Evolutionary conservation across 2,329 filamentous ascomycete species (phyloP).

Genomic region (Thelonectria rubi): DNA sequence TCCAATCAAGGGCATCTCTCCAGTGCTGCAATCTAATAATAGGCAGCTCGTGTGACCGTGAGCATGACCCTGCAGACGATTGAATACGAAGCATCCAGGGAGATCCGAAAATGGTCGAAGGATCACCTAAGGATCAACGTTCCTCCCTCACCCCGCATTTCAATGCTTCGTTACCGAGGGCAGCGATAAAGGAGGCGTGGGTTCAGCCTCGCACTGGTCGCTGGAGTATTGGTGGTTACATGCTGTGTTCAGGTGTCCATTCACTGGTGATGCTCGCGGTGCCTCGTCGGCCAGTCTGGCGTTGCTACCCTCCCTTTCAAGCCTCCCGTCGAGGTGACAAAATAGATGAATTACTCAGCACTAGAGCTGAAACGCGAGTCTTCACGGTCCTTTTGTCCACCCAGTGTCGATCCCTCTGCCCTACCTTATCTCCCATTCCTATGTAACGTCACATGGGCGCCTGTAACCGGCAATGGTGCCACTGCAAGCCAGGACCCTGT

Average conservation of each 20-base stretch:
- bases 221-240: neutral
- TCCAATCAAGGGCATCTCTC: neutral
- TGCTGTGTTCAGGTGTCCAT: neutral
- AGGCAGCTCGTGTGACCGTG: neutral
- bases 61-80: neutral
- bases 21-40: neutral
- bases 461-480: neutral
- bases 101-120: neutral
- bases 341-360: neutral
- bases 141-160: neutral
- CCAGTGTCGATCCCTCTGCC: neutral
- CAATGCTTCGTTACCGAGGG: neutral
- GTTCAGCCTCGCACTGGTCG: neutral
- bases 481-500: neutral
- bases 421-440: neutral
- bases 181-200: neutral
- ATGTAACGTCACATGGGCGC: constrained; percentile 8
- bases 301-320: neutral
- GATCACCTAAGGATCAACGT: neutral
- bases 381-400: neutral
- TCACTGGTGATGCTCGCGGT: neutral
- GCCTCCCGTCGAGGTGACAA: neutral
- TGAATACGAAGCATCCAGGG: neutral
- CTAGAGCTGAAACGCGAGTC: neutral
- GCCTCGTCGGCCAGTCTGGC: neutral